Evolutionary conservation across 2,329 filamentous ascomycete genomes (phyloP).

Genomic region (Penicillium verrucosum): DNA sequence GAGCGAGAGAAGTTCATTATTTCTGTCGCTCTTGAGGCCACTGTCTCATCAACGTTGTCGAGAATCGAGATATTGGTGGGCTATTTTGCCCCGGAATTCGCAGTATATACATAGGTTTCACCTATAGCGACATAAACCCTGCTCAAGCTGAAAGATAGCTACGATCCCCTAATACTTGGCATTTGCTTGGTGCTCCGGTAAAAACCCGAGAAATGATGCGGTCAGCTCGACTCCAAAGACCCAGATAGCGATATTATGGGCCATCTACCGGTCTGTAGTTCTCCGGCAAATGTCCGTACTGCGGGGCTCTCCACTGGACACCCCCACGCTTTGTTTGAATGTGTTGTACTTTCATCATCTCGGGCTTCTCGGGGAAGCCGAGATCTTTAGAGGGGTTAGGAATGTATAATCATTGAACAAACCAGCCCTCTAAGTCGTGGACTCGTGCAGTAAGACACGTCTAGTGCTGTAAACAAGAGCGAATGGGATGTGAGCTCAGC

Average conservation of each 20-base stretch:
- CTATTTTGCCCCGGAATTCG: neutral
- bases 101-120: neutral
- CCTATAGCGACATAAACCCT: neutral
- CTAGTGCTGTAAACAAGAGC: no score
- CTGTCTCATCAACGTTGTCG: neutral
- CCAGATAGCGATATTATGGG: no score
- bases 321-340: neutral
- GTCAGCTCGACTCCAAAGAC: neutral
- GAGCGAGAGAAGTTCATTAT: neutral
- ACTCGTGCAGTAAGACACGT: no score
- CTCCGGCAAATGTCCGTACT: neutral
- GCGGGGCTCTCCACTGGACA: neutral
- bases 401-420: no score
- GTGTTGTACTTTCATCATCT: neutral
- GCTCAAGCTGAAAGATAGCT: neutral
- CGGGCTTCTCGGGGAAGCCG: neutral
- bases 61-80: neutral
- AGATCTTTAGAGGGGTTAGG: conserved; percentile 24
- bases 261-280: neutral
- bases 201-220: conserved; percentile 9
- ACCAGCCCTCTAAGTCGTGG: no score
- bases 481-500: no score
- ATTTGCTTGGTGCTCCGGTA: conserved; percentile 6
- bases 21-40: neutral
- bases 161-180: neutral